A percentile compares a stretch with the other conserved stretches of the same genome.
phyloP scores from a whole-genome alignment of 2,329 filamentous ascomycete species.

The Escovopsis sp. region DNA sequence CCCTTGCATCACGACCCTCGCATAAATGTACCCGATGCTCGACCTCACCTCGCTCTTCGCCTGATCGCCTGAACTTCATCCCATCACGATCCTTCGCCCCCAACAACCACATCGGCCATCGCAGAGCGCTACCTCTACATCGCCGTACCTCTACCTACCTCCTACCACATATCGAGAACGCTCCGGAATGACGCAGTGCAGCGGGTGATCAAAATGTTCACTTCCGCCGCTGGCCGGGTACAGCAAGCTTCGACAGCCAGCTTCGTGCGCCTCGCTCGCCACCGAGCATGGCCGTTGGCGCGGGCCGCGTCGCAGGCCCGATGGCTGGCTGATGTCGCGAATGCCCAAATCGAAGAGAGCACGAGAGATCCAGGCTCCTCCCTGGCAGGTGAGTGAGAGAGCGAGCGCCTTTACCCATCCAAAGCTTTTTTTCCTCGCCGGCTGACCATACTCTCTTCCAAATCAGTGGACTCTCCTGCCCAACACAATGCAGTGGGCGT shows the following conservation, averaged over 20 bases:
- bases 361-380: not conserved
- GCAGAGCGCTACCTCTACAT: no score
- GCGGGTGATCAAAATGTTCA: slow-evolving; percentile 17
- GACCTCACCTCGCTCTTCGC: no score
- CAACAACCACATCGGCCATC: no score
- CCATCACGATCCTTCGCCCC: no score
- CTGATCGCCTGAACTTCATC: no score
- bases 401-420: not conserved
- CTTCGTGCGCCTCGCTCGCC: slow-evolving; percentile 37
- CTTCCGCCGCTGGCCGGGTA: slow-evolving; percentile 20
- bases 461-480: slow-evolving; percentile 36
- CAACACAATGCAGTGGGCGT: slow-evolving; percentile 89
- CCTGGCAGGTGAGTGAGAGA: slow-evolving; percentile 26
- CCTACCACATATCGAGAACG: slow-evolving; percentile 3
- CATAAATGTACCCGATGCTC: no score
- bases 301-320: slow-evolving; percentile 25
- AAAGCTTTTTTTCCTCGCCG: not conserved
- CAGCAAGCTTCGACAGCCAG: slow-evolving; percentile 27
- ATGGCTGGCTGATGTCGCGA: slow-evolving; percentile 28
- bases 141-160: not conserved
- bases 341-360: slow-evolving; percentile 1
- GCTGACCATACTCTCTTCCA: not conserved
- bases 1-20: no score
- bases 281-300: slow-evolving; percentile 14
- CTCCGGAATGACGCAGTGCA: slow-evolving; percentile 13